These are phyloP conservation scores for Avena eriantha DNA, from an alignment of 176 grass and related monocot species.

Conservation along the genomic window DNA sequence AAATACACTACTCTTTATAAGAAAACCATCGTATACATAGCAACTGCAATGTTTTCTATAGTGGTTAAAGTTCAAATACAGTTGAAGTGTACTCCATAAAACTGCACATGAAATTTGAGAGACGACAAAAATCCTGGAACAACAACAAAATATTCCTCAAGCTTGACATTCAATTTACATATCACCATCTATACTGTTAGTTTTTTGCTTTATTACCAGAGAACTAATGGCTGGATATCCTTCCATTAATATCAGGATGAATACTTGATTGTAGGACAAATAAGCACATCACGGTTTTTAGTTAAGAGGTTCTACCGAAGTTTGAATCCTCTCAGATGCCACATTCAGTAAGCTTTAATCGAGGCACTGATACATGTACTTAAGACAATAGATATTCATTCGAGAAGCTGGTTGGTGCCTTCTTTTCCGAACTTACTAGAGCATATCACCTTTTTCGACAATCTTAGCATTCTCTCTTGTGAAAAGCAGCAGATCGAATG, in stretches of 20 bases:
- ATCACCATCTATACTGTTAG: background rate
- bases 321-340: background rate
- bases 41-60: background rate
- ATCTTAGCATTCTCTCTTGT: background rate
- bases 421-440: background rate
- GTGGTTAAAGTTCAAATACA: background rate
- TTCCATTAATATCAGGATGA: background rate
- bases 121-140: background rate
- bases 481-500: background rate
- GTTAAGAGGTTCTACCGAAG: background rate
- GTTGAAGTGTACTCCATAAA: background rate
- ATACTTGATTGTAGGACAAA: background rate
- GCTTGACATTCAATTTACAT: background rate
- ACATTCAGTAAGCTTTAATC: background rate
- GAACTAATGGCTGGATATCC: background rate
- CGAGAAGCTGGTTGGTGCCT: background rate
- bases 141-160: background rate
- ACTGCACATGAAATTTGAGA: background rate
- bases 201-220: background rate
- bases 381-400: background rate
- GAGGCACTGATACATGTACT: background rate
- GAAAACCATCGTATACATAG: background rate
- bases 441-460: background rate
- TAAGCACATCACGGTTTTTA: background rate
- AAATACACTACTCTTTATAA: background rate